Conservation (phyloP, 176 grass and related monocot species). For the Aegilops speltoides region DNA sequence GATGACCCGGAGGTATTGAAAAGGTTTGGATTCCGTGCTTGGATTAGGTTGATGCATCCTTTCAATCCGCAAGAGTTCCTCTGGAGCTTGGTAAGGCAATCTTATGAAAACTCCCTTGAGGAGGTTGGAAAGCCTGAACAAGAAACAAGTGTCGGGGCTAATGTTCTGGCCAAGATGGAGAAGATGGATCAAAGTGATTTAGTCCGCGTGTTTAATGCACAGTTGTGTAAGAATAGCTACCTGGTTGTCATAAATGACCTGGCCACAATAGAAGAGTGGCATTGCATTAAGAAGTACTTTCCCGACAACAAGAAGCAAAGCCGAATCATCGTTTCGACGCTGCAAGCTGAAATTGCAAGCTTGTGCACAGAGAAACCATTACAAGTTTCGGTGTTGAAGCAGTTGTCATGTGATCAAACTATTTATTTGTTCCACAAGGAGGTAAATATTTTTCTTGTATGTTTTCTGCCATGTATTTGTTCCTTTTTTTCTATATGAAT, state of each 20-base stretch:
- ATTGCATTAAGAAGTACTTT: background rate
- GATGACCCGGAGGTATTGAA: background rate
- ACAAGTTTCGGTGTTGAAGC: background rate
- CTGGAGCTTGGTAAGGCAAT: background rate
- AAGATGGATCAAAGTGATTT: background rate
- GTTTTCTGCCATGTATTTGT: background rate
- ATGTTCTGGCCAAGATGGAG: background rate
- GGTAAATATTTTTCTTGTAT: background rate
- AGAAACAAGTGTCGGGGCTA: background rate
- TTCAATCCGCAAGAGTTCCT: background rate
- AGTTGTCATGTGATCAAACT: background rate
- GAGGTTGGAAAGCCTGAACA: background rate
- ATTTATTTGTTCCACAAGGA: background rate
- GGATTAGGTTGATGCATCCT: background rate
- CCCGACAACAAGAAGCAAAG: background rate
- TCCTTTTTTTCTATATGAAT: background rate
- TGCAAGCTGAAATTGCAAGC: background rate
- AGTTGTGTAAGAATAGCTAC: background rate
- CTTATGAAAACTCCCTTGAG: background rate
- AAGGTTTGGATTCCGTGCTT: background rate
- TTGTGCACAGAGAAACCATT: background rate
- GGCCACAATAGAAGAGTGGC: background rate
- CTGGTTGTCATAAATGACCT: slow-evolving; percentile 28
- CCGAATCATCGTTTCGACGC: slow-evolving; percentile 1
- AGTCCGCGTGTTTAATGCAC: background rate